A percentile compares a stretch with the other conserved stretches of the same genome.
Conservation (phyloP, 148 eudicot genomes). For the Chenopodium formosanum region DNA sequence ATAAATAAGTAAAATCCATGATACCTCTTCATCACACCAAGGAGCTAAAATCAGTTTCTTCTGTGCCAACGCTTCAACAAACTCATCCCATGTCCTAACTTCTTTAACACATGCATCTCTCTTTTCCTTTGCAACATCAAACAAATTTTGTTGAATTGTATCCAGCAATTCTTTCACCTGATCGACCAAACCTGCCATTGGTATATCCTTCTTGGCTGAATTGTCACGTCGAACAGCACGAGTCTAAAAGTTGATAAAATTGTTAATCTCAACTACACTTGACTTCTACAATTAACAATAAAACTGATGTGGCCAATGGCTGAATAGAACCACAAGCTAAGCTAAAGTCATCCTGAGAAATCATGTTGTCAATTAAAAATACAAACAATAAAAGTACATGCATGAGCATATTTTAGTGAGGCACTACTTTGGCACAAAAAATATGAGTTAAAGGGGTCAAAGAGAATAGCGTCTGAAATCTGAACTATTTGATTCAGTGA, state of each 20-base stretch:
- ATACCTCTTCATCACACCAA: conserved; percentile 99
- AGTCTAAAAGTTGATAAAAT: conserved; percentile 39
- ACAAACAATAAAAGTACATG: not conserved
- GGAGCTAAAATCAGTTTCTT: conserved; percentile 97
- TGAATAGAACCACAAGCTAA: not conserved
- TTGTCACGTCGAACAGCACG: conserved; percentile 92
- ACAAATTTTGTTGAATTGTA: conserved; percentile 64
- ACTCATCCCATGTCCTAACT: conserved; percentile 90
- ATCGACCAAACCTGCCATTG: conserved; percentile 60
- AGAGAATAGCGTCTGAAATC: not conserved
- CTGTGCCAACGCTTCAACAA: conserved; percentile 70
- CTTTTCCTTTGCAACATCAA: conserved; percentile 70
- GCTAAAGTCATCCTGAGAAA: not conserved
- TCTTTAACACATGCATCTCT: conserved; percentile 75
- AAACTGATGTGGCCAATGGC: not conserved
- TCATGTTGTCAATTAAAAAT: not conserved
- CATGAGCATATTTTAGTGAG: not conserved
- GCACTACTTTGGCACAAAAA: not conserved
- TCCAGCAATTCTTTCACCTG: conserved; percentile 56
- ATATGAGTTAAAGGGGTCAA: not conserved
- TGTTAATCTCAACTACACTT: not conserved
- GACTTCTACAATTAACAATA: not conserved
- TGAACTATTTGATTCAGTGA: not conserved
- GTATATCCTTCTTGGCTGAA: conserved; percentile 63
- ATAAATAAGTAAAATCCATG: not conserved